Conservation (phyloP, 164 flowering plant species). For the Stephania japonica region DNA sequence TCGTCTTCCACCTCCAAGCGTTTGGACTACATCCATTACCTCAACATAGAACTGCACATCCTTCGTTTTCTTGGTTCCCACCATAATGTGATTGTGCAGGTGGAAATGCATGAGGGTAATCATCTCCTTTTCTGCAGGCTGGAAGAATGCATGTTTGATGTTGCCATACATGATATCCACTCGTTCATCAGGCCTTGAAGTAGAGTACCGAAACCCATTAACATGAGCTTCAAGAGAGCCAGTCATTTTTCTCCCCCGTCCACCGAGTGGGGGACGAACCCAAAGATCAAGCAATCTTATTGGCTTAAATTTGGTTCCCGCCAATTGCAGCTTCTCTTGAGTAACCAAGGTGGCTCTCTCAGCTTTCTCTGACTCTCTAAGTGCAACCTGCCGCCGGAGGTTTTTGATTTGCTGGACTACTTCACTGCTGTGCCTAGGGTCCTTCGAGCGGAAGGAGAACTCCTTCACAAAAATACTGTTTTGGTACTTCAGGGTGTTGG, state of each 20-base stretch:
- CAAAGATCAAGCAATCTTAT: conserved; percentile 56
- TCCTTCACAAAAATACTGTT: conserved; percentile 61
- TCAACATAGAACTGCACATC: conserved; percentile 84
- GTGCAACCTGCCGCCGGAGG: conserved; percentile 56
- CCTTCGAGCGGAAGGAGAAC: conserved; percentile 80
- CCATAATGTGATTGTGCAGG: conserved; percentile 84
- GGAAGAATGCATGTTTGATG: conserved; percentile 82
- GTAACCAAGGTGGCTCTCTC: conserved; percentile 87
- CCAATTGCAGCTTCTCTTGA: conserved; percentile 69
- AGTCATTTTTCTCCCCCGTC: conserved; percentile 62
- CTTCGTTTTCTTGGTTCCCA: conserved; percentile 78
- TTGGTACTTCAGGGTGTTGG: conserved; percentile 49
- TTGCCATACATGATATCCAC: conserved; percentile 69
- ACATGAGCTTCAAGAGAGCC: conserved; percentile 72
- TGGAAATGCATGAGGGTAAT: conserved; percentile 76
- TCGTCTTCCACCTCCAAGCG: conserved; percentile 59
- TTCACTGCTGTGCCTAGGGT: conserved; percentile 76
- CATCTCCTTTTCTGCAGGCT: conserved; percentile 84
- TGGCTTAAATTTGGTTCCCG: conserved; percentile 57
- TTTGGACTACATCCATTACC: conserved; percentile 88
- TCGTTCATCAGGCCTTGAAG: conserved; percentile 59
- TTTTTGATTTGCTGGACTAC: conserved; percentile 68
- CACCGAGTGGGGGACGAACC: conserved; percentile 74
- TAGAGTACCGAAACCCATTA: conserved; percentile 73
- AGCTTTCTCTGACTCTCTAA: conserved; percentile 83